These are phyloP conservation scores for Malania oleifera DNA, from an alignment of 164 flowering plant genomes.

Conservation along the genomic window DNA sequence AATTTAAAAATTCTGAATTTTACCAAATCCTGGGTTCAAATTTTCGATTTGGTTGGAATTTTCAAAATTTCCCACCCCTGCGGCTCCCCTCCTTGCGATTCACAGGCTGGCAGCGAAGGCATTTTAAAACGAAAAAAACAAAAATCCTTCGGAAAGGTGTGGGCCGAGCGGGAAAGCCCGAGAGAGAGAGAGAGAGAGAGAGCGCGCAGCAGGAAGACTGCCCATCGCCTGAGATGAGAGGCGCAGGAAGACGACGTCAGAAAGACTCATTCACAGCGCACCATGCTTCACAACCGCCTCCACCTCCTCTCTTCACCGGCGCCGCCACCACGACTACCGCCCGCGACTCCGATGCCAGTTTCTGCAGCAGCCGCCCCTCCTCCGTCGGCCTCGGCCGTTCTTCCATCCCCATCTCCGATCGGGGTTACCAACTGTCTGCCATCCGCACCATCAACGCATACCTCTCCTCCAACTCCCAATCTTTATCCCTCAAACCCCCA, in stretches of 20 bases:
- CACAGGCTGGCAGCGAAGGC: too few relatives aligned
- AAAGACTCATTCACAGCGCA: conserved; percentile 4
- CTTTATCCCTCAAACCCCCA: conserved; percentile 42
- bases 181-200: too few relatives aligned
- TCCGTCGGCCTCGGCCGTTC: conserved; percentile 19
- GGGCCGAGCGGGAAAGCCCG: too few relatives aligned
- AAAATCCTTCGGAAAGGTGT: too few relatives aligned
- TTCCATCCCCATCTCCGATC: conserved; percentile 40
- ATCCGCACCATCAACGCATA: conserved; percentile 57
- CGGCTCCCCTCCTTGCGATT: too few relatives aligned
- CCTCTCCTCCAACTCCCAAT: conserved; percentile 43
- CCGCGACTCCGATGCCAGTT: conserved; percentile 69
- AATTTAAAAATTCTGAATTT: too few relatives aligned
- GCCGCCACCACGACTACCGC: conserved; percentile 12
- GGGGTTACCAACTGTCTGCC: conserved; percentile 48
- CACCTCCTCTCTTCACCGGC: conserved; percentile 16
- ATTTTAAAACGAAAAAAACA: too few relatives aligned
- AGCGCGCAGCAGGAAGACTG: too few relatives aligned
- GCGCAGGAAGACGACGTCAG: conserved; percentile 16
- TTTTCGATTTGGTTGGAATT: too few relatives aligned
- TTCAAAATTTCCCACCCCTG: too few relatives aligned
- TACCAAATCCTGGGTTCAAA: too few relatives aligned
- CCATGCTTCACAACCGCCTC: conserved; percentile 16
- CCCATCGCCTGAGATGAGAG: too few relatives aligned
- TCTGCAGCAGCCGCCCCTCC: conserved; percentile 51